Evolutionary conservation across 140 eudicot genomes (phyloP).

Genomic region (Bidens hawaiensis): DNA sequence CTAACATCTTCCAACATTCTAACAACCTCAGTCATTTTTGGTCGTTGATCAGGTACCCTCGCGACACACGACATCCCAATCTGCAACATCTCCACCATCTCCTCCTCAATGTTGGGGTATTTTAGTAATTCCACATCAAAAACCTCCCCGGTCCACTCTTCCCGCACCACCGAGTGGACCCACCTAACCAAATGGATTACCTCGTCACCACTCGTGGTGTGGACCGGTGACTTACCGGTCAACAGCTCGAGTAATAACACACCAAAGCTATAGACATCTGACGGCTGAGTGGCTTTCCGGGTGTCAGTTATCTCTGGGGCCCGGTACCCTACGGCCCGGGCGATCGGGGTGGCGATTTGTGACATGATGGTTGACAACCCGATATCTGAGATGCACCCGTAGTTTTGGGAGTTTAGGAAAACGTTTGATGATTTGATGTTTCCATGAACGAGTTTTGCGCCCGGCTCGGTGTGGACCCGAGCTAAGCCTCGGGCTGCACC

Average conservation of each 20-base stretch:
- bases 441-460: slow-evolving; percentile 83
- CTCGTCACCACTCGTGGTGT: slow-evolving; percentile 83
- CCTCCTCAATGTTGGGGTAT: slow-evolving; percentile 79
- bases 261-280: slow-evolving; percentile 91
- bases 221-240: slow-evolving; percentile 85
- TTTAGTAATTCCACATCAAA: slow-evolving; percentile 78
- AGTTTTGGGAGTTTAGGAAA: slow-evolving; percentile 55
- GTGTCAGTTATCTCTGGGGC: slow-evolving; percentile 94
- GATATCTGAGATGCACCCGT: slow-evolving; percentile 72
- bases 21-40: slow-evolving; percentile 70
- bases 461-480: slow-evolving; percentile 49
- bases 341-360: slow-evolving; percentile 66
- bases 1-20: slow-evolving; percentile 78
- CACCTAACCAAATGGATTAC: slow-evolving; percentile 81
- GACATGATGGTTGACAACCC: slow-evolving; percentile 82
- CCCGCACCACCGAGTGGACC: slow-evolving; percentile 95
- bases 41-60: slow-evolving; percentile 70
- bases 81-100: slow-evolving; percentile 88
- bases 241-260: slow-evolving; percentile 80
- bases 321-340: slow-evolving; percentile 90
- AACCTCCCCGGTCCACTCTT: slow-evolving; percentile 97
- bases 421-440: slow-evolving; percentile 87
- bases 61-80: slow-evolving; percentile 84
- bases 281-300: slow-evolving; percentile 64
- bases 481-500: slow-evolving; percentile 94